These are phyloP conservation scores for Neurospora terricola DNA, from an alignment of 495 filamentous ascomycete species.

Conservation along the genomic window DNA sequence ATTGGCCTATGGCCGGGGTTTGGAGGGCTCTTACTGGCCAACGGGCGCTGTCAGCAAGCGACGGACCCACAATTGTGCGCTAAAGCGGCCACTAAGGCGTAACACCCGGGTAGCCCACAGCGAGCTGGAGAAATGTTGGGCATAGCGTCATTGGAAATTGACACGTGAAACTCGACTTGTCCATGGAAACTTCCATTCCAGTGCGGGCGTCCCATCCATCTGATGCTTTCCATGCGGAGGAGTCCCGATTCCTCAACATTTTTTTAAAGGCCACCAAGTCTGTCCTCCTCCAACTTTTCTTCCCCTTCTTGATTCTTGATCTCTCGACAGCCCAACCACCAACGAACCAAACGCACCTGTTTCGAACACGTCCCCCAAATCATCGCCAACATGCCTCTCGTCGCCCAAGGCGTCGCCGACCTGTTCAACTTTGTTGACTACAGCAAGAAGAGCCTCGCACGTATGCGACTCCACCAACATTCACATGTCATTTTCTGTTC, in stretches of 20 bases:
- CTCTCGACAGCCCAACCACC: neutral
- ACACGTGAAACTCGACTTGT: neutral
- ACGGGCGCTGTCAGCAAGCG: neutral
- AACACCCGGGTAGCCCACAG: neutral
- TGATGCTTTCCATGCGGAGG: neutral
- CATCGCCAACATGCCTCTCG: neutral
- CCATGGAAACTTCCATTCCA: neutral
- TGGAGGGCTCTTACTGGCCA: neutral
- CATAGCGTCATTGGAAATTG: neutral
- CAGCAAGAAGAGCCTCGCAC: slow-evolving; percentile 51
- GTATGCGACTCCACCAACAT: slow-evolving; percentile 26
- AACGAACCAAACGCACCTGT: neutral
- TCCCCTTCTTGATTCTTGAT: neutral
- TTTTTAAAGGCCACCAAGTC: neutral
- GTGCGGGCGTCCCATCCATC: neutral
- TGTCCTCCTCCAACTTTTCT: neutral
- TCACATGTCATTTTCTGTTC: slow-evolving; percentile 1
- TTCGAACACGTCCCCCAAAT: neutral
- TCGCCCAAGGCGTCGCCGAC: slow-evolving; percentile 17
- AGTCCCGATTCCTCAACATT: neutral
- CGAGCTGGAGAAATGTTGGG: neutral
- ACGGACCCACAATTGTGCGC: neutral
- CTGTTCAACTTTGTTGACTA: slow-evolving; percentile 48
- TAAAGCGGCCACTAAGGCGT: neutral
- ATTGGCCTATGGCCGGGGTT: neutral